Conservation (phyloP, 148 eudicot species). For the Nepenthes mirabilis region DNA sequence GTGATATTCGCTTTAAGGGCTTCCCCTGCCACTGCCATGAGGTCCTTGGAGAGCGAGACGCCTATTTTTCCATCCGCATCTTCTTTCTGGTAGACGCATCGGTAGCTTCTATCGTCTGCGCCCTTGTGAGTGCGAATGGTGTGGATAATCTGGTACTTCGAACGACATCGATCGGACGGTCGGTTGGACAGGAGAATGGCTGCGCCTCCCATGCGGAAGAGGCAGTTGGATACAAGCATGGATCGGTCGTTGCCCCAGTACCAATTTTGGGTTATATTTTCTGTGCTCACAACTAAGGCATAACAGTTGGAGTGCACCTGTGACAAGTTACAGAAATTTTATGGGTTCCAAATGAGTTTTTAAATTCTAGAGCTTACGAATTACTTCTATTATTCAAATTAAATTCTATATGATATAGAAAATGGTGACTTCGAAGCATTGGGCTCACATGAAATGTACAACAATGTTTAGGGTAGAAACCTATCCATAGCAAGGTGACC, state of each 20-base stretch:
- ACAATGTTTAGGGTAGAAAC: too few relatives aligned
- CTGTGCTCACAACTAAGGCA: slow-evolving; percentile 36
- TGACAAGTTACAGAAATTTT: too few relatives aligned
- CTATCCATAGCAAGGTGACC: too few relatives aligned
- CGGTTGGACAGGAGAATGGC: slow-evolving; percentile 30
- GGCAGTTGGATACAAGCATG: slow-evolving; percentile 30
- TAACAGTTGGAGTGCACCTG: slow-evolving; percentile 27
- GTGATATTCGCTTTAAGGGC: slow-evolving; percentile 38
- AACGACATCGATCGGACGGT: slow-evolving; percentile 16
- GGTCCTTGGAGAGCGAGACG: slow-evolving; percentile 31
- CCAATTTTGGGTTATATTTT: slow-evolving; percentile 36
- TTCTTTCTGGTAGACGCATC: slow-evolving; percentile 28
- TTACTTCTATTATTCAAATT: too few relatives aligned
- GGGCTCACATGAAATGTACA: too few relatives aligned
- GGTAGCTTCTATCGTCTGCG: slow-evolving; percentile 25
- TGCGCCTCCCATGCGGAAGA: slow-evolving; percentile 40
- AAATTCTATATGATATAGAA: too few relatives aligned
- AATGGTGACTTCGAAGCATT: too few relatives aligned
- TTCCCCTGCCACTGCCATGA: slow-evolving; percentile 40
- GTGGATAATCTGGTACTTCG: slow-evolving; percentile 34
- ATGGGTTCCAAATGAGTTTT: too few relatives aligned
- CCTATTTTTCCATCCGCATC: slow-evolving; percentile 16
- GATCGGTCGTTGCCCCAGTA: slow-evolving; percentile 37
- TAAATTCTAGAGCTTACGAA: too few relatives aligned
- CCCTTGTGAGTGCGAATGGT: slow-evolving; percentile 36